Percentiles rank a stretch among this genome's conserved stretches.
phyloP scores from a whole-genome alignment of 2,329 filamentous ascomycete genomes.

The Pyricularia sp. region DNA sequence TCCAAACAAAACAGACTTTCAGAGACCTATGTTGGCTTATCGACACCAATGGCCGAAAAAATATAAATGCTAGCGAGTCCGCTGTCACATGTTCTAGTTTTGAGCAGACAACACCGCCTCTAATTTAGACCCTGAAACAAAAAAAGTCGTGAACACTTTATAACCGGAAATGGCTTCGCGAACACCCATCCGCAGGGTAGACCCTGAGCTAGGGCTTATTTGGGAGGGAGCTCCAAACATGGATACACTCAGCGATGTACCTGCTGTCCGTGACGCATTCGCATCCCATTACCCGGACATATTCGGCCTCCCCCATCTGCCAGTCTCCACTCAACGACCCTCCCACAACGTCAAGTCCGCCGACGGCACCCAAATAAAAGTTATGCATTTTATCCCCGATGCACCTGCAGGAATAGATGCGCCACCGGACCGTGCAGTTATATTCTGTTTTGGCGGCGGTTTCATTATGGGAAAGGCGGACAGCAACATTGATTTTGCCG shows the following conservation, averaged over 20 bases:
- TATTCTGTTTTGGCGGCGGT: slow-evolving; percentile 20
- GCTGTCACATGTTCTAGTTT: background rate
- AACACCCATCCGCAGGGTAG: background rate
- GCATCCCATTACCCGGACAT: background rate
- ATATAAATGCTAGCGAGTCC: background rate
- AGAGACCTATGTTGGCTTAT: no score
- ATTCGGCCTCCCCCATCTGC: background rate
- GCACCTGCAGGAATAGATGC: background rate
- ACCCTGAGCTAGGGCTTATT: background rate
- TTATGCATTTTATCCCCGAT: background rate
- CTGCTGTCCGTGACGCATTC: background rate
- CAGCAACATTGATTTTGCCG: background rate
- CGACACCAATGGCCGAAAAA: background rate
- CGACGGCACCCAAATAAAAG: background rate
- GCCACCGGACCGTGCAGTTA: slow-evolving; percentile 4
- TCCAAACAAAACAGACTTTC: background rate
- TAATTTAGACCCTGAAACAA: no score
- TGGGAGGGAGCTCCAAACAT: background rate
- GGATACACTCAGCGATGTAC: background rate
- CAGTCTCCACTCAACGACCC: background rate
- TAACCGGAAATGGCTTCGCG: background rate
- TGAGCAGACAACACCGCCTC: background rate
- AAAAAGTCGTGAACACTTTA: no score
- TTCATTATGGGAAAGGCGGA: slow-evolving; percentile 14
- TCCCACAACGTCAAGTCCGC: background rate